Base-by-base conservation (phyloP, 2,329 filamentous ascomycete genomes). In the Sporothrix mexicana region DNA sequence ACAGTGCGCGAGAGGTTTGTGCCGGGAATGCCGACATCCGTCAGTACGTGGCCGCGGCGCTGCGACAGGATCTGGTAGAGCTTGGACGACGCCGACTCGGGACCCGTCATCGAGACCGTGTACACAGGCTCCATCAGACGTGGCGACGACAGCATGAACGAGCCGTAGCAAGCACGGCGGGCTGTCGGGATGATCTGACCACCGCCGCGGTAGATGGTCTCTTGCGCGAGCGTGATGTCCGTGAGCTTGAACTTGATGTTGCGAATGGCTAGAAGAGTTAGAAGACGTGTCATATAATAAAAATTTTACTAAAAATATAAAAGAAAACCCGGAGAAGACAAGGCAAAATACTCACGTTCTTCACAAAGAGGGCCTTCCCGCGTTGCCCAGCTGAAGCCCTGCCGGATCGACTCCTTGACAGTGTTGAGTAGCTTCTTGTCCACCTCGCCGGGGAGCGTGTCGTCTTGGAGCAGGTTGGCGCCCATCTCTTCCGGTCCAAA, bases 221-320 rank as follows among this genome's bases (percentile, higher is more conserved):
- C 94, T 69, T 90, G 87, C 12, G 95, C 95, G 23, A 99, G 87
- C 57, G 92, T 87, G 71, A 97, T 90, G 80, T 98, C 95, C 74
- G 95, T 98, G 79, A 99, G 90, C 80, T 95, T 94, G 88, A 99
- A 99, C 80, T 97, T 98, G 77, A 94, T 94, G 83, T 99, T 99
- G 77, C 96, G 95, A 79, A 99, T 98, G 47, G 96, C 92, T 94
- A 78, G 74, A 75, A n/a, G 8, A 2, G 74, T 73, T 71, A 75
- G 72, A 68, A 70, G 71, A 70, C 72, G 72, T 59, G 67, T 51
- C 64, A 72, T 49, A n/a, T n/a, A n/a, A n/a, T n/a, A n/a, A n/a
- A n/a, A n/a, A n/a, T n/a, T n/a, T n/a, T n/a, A n/a, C n/a, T n/a
- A n/a, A n/a, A n/a, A n/a, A n/a, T n/a, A n/a, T n/a, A n/a, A n/a